phyloP scores from a whole-genome alignment of 495 filamentous ascomycete genomes.

The Sordaria brevicollis region DNA sequence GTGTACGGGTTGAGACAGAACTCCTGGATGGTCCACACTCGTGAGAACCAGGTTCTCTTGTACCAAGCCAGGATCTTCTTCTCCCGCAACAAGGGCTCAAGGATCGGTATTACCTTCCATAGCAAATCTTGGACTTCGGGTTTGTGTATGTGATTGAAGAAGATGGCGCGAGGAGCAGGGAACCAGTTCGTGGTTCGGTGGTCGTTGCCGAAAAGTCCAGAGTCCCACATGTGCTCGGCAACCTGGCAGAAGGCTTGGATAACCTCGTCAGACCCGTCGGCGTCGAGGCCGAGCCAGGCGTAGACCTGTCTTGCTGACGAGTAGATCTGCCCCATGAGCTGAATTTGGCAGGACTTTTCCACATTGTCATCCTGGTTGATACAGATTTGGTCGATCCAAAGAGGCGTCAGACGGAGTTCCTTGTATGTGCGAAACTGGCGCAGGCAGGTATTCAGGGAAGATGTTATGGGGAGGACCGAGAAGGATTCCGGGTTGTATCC shows the following conservation, averaged over 20 bases:
- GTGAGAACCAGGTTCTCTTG: background rate
- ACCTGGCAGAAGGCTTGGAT: background rate
- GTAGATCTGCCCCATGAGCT: conserved; percentile 19
- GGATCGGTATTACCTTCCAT: background rate
- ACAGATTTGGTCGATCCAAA: conserved; percentile 18
- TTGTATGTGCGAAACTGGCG: background rate
- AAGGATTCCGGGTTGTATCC: background rate
- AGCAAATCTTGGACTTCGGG: background rate
- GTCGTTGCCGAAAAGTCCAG: background rate
- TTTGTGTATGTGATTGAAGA: background rate
- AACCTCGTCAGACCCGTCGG: background rate
- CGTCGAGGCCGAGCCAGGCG: background rate
- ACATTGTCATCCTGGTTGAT: conserved; percentile 14
- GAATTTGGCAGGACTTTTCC: conserved; percentile 16
- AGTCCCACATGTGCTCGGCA: background rate
- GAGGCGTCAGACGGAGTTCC: background rate
- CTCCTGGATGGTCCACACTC: background rate
- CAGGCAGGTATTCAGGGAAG: background rate
- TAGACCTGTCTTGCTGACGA: conserved; percentile 1
- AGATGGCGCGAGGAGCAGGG: background rate
- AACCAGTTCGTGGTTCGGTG: background rate
- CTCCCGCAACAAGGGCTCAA: background rate
- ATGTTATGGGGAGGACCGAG: background rate
- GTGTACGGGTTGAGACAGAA: background rate
- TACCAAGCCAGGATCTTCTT: background rate